phyloP scores from a whole-genome alignment of 371 early-diverging fungal species.

The Syncephalastrum racemosum region DNA sequence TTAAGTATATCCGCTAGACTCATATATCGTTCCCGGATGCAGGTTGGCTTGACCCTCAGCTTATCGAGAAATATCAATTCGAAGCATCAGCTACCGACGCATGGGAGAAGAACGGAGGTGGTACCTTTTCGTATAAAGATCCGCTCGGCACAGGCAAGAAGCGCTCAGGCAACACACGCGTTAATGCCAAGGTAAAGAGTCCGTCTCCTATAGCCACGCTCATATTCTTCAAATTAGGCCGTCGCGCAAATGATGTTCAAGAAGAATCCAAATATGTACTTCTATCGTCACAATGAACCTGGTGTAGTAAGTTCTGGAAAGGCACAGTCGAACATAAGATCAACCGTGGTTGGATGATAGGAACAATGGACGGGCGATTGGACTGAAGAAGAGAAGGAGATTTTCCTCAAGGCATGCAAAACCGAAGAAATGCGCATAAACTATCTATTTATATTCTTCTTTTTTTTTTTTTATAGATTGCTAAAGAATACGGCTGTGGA shows the following conservation, averaged over 20 bases:
- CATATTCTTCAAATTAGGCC: conserved; percentile 15
- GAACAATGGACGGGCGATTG: conserved; percentile 77
- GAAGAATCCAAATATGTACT: conserved; percentile 75
- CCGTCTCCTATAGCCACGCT: conserved; percentile 13
- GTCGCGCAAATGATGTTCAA: conserved; percentile 66
- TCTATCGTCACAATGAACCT: conserved; percentile 74
- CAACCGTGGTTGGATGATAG: conserved; percentile 20
- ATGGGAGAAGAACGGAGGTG: conserved; percentile 78
- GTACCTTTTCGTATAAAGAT: conserved; percentile 66
- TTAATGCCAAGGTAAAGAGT: conserved; percentile 37
- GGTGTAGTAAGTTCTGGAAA: conserved; percentile 46
- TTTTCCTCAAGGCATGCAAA: conserved; percentile 52
- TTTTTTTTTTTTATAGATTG: conserved; percentile 23
- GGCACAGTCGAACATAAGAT: not conserved
- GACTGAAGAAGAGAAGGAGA: conserved; percentile 60
- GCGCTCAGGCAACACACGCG: conserved; percentile 11
- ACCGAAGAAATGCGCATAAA: not conserved
- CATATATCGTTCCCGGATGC: not conserved
- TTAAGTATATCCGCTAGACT: not conserved
- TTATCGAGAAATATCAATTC: conserved; percentile 61
- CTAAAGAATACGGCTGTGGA: conserved; percentile 55
- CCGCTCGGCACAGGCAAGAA: conserved; percentile 54
- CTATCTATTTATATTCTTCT: not conserved
- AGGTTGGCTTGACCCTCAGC: conserved; percentile 62
- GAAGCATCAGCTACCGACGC: conserved; percentile 60